Conservation (phyloP, 1,139 yeast genomes). For the Hanseniaspora gamundiae region DNA sequence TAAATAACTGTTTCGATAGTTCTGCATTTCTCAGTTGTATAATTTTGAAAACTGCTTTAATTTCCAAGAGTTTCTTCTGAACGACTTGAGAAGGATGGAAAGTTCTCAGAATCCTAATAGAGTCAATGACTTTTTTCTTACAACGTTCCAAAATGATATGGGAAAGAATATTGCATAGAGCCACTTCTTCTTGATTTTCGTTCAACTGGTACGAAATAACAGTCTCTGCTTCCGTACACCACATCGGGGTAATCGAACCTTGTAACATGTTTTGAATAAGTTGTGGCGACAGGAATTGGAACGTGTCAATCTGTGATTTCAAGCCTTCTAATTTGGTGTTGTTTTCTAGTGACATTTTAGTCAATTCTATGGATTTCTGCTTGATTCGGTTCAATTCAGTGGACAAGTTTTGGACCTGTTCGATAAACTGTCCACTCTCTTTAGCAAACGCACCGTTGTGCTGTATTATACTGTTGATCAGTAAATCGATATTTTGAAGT, state of each 20-base stretch:
- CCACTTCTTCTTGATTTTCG: conserved; percentile 5
- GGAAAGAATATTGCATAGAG: conserved; percentile 26
- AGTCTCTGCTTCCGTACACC: conserved; percentile 40
- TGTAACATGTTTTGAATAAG: conserved; percentile 37
- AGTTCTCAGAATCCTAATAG: conserved; percentile 53
- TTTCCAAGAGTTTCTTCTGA: conserved; percentile 53
- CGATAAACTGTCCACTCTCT: conserved; percentile 33
- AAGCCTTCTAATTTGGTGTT: conserved; percentile 38
- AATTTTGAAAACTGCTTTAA: conserved; percentile 50
- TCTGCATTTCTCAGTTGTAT: conserved; percentile 42
- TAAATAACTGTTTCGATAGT: conserved; percentile 63
- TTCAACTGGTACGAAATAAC: background rate
- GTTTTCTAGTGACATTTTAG: conserved; percentile 44
- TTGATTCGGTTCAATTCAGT: conserved; percentile 45
- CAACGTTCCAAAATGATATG: conserved; percentile 52
- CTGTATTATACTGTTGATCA: background rate
- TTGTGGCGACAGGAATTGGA: conserved; percentile 63
- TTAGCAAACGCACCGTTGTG: background rate
- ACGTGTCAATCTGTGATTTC: conserved; percentile 61
- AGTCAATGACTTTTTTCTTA: conserved; percentile 51
- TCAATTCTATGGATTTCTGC: conserved; percentile 45
- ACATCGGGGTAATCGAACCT: conserved; percentile 35
- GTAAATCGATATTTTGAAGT: conserved; percentile 3
- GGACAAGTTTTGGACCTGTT: conserved; percentile 46
- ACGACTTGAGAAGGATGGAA: conserved; percentile 55